Conservation (phyloP, 1,139 yeast genomes). For the Diutina neorugosa region DNA sequence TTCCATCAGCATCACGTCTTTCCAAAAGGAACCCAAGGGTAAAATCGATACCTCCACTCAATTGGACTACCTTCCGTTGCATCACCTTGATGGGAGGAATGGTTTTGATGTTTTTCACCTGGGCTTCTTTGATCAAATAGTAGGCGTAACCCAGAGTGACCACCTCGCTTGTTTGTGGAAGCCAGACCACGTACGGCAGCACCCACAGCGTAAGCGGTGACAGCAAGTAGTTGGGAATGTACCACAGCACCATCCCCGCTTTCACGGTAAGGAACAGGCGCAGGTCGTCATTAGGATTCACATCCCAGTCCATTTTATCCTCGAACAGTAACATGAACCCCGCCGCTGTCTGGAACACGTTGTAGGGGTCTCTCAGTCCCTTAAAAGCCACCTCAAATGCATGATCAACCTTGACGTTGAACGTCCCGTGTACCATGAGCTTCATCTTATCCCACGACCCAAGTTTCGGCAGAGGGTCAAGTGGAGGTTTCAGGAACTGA, state of each 20-base stretch:
- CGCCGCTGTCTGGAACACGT: constrained; percentile 23
- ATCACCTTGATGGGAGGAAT: constrained; percentile 13
- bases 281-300: constrained; percentile 30
- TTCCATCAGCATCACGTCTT: constrained; percentile 27
- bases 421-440: constrained; percentile 36
- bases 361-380: constrained; percentile 36
- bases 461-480: constrained; percentile 47
- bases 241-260: constrained; percentile 29
- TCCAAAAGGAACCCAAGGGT: constrained; percentile 50
- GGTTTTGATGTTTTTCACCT: constrained; percentile 2
- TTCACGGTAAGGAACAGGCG: constrained; percentile 23
- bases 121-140: constrained; percentile 18
- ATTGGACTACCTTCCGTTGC: constrained; percentile 39
- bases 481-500: constrained; percentile 69
- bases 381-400: constrained; percentile 40
- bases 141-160: constrained; percentile 41
- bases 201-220: constrained; percentile 53
- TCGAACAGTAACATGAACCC: constrained; percentile 31
- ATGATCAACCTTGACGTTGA: constrained; percentile 15
- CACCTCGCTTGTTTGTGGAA: constrained; percentile 32
- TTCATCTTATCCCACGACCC: constrained; percentile 53
- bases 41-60: constrained; percentile 51
- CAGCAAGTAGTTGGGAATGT: constrained; percentile 51
- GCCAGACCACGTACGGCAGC: constrained; percentile 27
- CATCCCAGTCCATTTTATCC: constrained; percentile 26